Conservation (phyloP, 768 basidiomycete species). For the Kwoniella dendrophila region DNA sequence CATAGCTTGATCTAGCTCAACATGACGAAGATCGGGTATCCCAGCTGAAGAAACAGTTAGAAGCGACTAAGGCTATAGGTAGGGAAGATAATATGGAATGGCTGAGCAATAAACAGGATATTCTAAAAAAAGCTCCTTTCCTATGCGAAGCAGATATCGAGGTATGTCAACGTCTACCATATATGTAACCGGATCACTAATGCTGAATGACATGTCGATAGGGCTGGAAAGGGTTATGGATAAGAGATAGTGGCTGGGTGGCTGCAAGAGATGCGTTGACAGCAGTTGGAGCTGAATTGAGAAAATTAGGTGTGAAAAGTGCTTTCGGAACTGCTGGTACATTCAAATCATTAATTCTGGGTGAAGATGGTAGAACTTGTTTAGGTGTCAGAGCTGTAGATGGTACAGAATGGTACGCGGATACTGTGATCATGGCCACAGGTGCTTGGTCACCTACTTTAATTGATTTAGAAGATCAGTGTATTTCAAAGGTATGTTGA, state of each 20-base stretch:
- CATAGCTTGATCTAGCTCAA: conserved; percentile 10
- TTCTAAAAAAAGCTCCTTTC: conserved; percentile 30
- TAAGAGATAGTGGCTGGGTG: conserved; percentile 49
- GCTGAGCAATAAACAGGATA: conserved; percentile 34
- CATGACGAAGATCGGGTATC: conserved; percentile 10
- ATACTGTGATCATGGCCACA: conserved; percentile 50
- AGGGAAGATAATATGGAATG: conserved; percentile 25
- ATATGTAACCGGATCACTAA: neutral
- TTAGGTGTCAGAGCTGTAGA: conserved; percentile 46
- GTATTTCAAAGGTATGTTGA: conserved; percentile 51
- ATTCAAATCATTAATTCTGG: conserved; percentile 40
- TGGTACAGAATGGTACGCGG: conserved; percentile 42
- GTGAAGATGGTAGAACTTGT: conserved; percentile 29
- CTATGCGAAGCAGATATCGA: conserved; percentile 23
- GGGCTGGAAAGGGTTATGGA: conserved; percentile 50
- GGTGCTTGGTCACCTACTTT: conserved; percentile 54
- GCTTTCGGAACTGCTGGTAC: conserved; percentile 46
- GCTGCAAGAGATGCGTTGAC: conserved; percentile 51
- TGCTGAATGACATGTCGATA: conserved; percentile 3
- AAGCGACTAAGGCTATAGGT: neutral
- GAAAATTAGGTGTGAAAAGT: conserved; percentile 40
- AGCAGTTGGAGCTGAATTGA: conserved; percentile 41
- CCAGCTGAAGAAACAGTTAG: neutral
- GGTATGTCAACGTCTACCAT: conserved; percentile 15
- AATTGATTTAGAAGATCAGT: conserved; percentile 52